These are phyloP conservation scores for Lasiodiplodia citricola DNA, from an alignment of 2,329 filamentous ascomycete genomes.

Conservation along the genomic window DNA sequence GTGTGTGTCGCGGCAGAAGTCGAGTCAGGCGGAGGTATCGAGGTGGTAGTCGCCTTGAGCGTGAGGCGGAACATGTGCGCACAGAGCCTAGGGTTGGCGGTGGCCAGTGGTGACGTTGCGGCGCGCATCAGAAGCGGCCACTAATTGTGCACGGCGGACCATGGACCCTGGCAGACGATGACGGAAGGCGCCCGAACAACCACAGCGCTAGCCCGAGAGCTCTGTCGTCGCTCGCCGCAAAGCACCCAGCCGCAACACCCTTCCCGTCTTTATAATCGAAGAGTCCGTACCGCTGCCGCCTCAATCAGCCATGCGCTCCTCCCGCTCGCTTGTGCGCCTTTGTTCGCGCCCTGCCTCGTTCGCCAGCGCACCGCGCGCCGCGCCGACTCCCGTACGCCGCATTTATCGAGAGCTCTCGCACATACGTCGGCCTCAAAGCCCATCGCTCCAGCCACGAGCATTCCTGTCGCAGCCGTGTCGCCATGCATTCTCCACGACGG, in stretches of 20 bases:
- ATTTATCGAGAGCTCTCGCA: slow-evolving; percentile 27
- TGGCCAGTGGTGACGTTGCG: not conserved
- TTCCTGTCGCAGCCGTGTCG: slow-evolving; percentile 17
- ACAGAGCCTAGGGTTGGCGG: not conserved
- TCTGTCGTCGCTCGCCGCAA: slow-evolving; percentile 11
- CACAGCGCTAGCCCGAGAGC: slow-evolving; percentile 4
- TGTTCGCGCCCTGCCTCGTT: slow-evolving; percentile 31
- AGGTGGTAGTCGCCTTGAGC: not conserved
- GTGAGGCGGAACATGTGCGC: slow-evolving; percentile 6
- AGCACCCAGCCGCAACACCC: slow-evolving; percentile 6
- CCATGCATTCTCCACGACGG: slow-evolving; percentile 34
- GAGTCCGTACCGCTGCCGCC: not conserved
- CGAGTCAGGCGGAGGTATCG: slow-evolving; percentile 1
- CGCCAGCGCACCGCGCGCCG: slow-evolving; percentile 26
- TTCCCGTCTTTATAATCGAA: not conserved
- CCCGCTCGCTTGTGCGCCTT: slow-evolving; percentile 34
- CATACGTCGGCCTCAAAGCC: slow-evolving; percentile 28
- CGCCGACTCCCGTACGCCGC: slow-evolving; percentile 20
- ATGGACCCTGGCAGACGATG: slow-evolving; percentile 18
- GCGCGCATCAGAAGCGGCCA: not conserved
- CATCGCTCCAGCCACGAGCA: slow-evolving; percentile 30
- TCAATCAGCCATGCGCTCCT: slow-evolving; percentile 34
- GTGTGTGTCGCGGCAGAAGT: not conserved
- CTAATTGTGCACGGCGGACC: not conserved
- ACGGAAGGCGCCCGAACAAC: slow-evolving; percentile 19